Conservation (phyloP, 768 basidiomycete genomes). For the Podaxis sp. region DNA sequence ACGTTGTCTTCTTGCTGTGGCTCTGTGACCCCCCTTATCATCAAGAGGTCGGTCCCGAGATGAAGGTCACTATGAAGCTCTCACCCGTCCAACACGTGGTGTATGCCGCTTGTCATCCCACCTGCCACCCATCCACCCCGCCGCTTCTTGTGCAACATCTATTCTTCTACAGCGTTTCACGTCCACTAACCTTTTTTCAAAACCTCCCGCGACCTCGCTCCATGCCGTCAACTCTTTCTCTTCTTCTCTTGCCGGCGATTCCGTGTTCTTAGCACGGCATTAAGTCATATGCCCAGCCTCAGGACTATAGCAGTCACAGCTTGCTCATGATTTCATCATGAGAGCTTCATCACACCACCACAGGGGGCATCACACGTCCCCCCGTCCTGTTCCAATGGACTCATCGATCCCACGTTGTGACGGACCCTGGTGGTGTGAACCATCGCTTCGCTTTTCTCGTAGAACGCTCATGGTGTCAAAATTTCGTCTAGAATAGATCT, state of each 20-base stretch:
- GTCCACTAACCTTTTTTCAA: constrained; percentile 10
- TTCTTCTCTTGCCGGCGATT: constrained; percentile 1
- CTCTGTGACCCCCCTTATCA: constrained; percentile 2
- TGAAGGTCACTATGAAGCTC: constrained; percentile 26
- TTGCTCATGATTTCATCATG: constrained; percentile 16
- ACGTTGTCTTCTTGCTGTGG: constrained; percentile 4
- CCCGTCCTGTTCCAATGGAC: constrained; percentile 12
- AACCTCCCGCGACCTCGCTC: constrained; percentile 1
- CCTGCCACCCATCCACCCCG: background rate
- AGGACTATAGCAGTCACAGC: constrained; percentile 10
- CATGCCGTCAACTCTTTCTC: background rate
- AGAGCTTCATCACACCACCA: constrained; percentile 17
- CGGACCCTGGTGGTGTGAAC: constrained; percentile 21
- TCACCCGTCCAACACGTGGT: constrained; percentile 28
- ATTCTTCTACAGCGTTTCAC: constrained; percentile 7
- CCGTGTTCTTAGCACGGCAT: background rate
- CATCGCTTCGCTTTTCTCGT: background rate
- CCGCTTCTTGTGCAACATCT: background rate
- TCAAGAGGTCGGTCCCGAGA: constrained; percentile 30
- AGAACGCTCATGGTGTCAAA: constrained; percentile 16
- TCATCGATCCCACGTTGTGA: constrained; percentile 28
- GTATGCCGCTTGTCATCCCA: background rate
- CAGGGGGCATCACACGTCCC: constrained; percentile 16
- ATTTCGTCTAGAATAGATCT: constrained; percentile 5
- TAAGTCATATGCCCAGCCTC: constrained; percentile 12